Evolutionary conservation across 108 stramenopile genomes (phyloP), one percentile per base, ranked within the genome.

Genomic region (Pseudonitzschia delicatissima): DNA sequence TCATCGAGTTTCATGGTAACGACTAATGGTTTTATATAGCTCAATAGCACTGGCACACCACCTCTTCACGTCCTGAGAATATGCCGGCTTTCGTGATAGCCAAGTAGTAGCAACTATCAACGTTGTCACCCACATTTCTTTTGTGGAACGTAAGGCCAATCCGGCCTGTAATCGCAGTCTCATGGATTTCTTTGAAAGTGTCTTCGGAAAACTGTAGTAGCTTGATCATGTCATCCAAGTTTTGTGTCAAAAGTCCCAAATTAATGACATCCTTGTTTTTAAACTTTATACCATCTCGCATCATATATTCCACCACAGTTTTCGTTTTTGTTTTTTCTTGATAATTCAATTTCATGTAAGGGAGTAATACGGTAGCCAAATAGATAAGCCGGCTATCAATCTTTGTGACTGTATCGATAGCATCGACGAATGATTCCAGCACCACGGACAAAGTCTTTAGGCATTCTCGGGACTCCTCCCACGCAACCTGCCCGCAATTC

Each of bases 201-300:
- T n/a, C n/a, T n/a, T n/a, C n/a, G n/a, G n/a, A n/a, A n/a, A n/a
- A n/a, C 40, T 64, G 66, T 29, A 92, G 49, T 25, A 92, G 60
- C 3, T 52, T 58, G 25, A 66, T 45, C 86, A 90, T 84, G 28
- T 73, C 72, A 65, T 89, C 87, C 28, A 89, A 72, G 49, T 79
- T 58, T 12, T 80, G 57, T 40, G 81, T 50, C 5, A 90, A 62
- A 26, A 60, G 71, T 6, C 63, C 45, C 25, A 90, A 76, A 45
- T 63, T 81, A 48, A 68, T 60, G 17, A 78, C 73, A 55, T 93
- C 89, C 26, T 77, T 81, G 58, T 83, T 81, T 39, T 84, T 77
- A 58, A 87, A 93, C 63, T 93, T 93, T 57, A 93, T 75, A 15
- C 83, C 66, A 47, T 93, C 88, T 55, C 84, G 84, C 25, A 90